Evolutionary conservation across 139 green algal species (phyloP).

Genomic region (Chlamydomonas sp.): DNA sequence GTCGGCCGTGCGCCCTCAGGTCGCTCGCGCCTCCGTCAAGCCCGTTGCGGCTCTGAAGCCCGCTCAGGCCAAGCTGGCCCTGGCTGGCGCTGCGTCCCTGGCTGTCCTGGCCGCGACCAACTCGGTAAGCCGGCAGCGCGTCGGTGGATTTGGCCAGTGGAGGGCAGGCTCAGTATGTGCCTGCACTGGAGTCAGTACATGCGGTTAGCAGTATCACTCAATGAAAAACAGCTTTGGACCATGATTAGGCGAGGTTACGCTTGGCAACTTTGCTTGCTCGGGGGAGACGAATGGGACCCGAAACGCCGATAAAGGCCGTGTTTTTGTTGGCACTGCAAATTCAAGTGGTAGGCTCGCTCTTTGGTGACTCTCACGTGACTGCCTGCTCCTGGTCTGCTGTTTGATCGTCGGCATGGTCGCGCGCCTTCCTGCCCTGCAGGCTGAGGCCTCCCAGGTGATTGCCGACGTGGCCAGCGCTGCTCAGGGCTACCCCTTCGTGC

Average conservation of each 20-base stretch:
- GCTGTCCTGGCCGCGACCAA: conserved; percentile 29
- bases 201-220: no score
- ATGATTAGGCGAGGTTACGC: background rate
- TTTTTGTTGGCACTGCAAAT: no score
- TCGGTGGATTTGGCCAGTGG: no score
- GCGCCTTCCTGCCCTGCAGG: conserved; percentile 33
- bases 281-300: no score
- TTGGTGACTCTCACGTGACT: no score
- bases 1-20: conserved; percentile 17
- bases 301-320: no score
- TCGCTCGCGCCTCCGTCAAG: conserved; percentile 25
- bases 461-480: conserved; percentile 58
- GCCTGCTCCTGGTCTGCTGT: no score
- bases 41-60: conserved; percentile 40
- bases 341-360: no score
- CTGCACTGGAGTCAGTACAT: no score
- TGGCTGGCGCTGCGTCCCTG: conserved; percentile 35
- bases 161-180: no score
- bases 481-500: conserved; percentile 69
- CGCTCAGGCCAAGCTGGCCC: conserved; percentile 39
- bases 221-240: background rate
- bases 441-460: conserved; percentile 63
- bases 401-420: no score
- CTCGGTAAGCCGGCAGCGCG: background rate
- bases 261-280: no score